Evolutionary conservation across 768 basidiomycete species (phyloP), one percentile per base, ranked within the genome.

Genomic region (Lactarius akahatsu): DNA sequence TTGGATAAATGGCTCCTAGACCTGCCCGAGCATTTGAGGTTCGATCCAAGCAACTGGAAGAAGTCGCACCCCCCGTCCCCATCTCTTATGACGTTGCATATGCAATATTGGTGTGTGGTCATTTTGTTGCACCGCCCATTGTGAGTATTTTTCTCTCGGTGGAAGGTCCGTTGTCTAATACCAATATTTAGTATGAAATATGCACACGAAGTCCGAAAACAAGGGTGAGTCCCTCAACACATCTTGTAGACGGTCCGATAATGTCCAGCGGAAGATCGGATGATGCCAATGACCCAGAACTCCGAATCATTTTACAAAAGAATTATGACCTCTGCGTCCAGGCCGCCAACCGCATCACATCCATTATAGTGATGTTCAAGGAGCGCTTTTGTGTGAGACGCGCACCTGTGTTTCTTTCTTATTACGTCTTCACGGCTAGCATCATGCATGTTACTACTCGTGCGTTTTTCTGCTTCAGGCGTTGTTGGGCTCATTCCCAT

Each of bases 81-180:
- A 4, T 86, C 90, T 69, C 77, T 90, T 30, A 76, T 92, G 63
- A 89, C 88, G 47, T 77, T 93, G 59, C 91, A 92, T 72, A 89
- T 92, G 90, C 88, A 91, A 72, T 92, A 92, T 72, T 93, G 91
- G 91, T 90, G 89, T 72, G 84, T 89, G 13, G 85, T 87, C 28
- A 74, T 93, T 38, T 73, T 93, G 34, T 76, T 92, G 59, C 90
- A 92, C 74, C 84, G 91, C 20, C 91, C 91, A 13, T 92, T 92
- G 90, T 91, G 74, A 77, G 89, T 79, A 28, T 13, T 41, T 64
- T 59, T 50, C 57, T 20, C 36, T 56, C 60, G 28, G 64, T 59
- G 47, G 20, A 32, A 26, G 32, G 52, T 20, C 18, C 45, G 43
- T 41, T 30, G 23, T 38, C 30, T 52, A n/a, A 55, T 61, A 40